phyloP scores from a whole-genome alignment of 2,329 filamentous ascomycete species.

The Dothideomycetidae sp. region DNA sequence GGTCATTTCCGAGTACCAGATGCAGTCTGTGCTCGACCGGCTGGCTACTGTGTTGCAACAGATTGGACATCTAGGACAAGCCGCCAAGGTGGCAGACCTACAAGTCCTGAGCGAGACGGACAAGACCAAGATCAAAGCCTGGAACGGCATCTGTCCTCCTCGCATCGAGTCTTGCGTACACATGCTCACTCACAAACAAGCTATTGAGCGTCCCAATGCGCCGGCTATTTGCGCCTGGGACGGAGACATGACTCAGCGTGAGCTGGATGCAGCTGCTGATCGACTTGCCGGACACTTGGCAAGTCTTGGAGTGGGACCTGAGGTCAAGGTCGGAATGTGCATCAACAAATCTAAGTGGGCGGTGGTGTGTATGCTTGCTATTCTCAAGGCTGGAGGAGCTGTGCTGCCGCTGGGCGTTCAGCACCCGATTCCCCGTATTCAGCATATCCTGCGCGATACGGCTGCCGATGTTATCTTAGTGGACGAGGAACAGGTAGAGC shows the following conservation, averaged over 20 bases:
- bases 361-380: slow-evolving; percentile 17
- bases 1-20: no score
- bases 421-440: slow-evolving; percentile 17
- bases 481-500: neutral
- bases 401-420: slow-evolving; percentile 18
- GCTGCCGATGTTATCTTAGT: neutral
- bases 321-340: slow-evolving; percentile 14
- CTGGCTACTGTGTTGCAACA: no score
- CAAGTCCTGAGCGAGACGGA: neutral
- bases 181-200: slow-evolving; percentile 2
- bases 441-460: slow-evolving; percentile 1
- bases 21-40: no score
- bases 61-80: neutral
- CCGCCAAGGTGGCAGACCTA: neutral
- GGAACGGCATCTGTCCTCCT: slow-evolving; percentile 2
- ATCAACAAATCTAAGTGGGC: slow-evolving; percentile 20
- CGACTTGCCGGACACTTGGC: slow-evolving; percentile 12
- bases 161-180: slow-evolving; percentile 6
- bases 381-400: slow-evolving; percentile 21
- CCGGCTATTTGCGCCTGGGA: slow-evolving; percentile 7
- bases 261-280: slow-evolving; percentile 15
- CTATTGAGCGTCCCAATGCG: neutral
- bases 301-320: slow-evolving; percentile 11
- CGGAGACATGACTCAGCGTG: slow-evolving; percentile 13
- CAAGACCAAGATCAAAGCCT: neutral